Conservation (phyloP, 371 early-diverging fungal genomes). For the Cokeromyces recurvatus region DNA sequence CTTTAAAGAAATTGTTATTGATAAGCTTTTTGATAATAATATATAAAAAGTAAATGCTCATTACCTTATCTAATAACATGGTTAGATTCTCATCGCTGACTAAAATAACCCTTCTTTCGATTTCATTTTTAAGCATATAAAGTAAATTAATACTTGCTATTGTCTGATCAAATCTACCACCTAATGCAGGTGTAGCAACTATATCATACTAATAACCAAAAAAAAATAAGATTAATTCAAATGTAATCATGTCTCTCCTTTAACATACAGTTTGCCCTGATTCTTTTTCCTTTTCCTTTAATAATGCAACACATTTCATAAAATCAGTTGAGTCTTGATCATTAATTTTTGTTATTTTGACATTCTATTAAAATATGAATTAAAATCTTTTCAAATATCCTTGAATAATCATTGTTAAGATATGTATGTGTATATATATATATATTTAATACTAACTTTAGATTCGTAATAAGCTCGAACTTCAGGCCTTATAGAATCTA, state of each 20-base stretch:
- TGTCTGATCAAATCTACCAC: conserved; percentile 90
- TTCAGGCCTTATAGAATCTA: conserved; percentile 73
- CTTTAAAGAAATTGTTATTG: conserved; percentile 16
- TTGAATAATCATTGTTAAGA: not conserved
- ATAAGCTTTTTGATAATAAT: too few relatives aligned
- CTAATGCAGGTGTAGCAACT: conserved; percentile 76
- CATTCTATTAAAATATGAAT: conserved; percentile 23
- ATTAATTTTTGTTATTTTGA: conserved; percentile 40
- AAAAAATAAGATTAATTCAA: not conserved
- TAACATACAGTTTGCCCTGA: conserved; percentile 18
- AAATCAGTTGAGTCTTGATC: conserved; percentile 85
- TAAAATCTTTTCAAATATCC: not conserved
- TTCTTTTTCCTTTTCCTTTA: conserved; percentile 30
- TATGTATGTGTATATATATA: too few relatives aligned
- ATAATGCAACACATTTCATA: conserved; percentile 67
- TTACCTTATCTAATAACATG: conserved; percentile 65
- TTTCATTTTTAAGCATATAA: conserved; percentile 44
- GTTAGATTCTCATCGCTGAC: conserved; percentile 72
- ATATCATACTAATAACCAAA: conserved; percentile 44
- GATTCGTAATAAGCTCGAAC: conserved; percentile 65
- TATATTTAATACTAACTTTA: conserved; percentile 25
- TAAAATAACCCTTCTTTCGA: conserved; percentile 52
- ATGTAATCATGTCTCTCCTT: too few relatives aligned
- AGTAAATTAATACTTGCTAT: conserved; percentile 74
- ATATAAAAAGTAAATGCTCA: too few relatives aligned